Evolutionary conservation across 2,329 filamentous ascomycete species (phyloP).

Genomic region (Exophiala sp.): DNA sequence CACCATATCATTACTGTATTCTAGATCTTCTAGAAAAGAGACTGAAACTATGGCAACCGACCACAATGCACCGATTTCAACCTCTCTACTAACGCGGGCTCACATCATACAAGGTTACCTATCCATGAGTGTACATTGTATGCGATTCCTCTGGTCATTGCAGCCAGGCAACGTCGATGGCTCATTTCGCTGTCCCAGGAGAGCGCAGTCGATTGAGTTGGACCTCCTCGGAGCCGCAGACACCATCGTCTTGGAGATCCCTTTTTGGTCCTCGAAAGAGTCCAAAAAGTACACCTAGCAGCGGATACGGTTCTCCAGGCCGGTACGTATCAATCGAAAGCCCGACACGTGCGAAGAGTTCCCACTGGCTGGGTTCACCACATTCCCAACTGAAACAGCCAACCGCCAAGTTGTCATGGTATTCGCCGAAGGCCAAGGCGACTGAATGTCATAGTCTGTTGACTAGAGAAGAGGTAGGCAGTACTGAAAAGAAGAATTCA

Average conservation of each 20-base stretch:
- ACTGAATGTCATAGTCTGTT: not conserved
- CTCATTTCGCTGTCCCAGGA: not conserved
- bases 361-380: not conserved
- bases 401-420: slow-evolving; percentile 6
- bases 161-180: not conserved
- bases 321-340: not conserved
- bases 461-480: not conserved
- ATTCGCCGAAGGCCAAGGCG: slow-evolving; percentile 4
- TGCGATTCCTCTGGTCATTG: not conserved
- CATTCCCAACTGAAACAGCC: not conserved
- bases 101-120: not conserved
- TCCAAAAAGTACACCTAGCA: slow-evolving; percentile 1
- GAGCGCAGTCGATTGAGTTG: slow-evolving; percentile 3
- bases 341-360: not conserved
- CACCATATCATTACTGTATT: not conserved
- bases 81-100: not conserved
- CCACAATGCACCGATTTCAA: not conserved
- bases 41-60: slow-evolving; percentile 29
- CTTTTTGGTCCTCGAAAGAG: not conserved
- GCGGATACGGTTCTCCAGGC: not conserved
- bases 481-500: not conserved
- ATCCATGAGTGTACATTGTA: not conserved
- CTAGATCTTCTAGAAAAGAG: slow-evolving; percentile 44
- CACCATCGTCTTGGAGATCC: slow-evolving; percentile 1
- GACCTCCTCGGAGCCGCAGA: not conserved